phyloP scores from a whole-genome alignment of 495 filamentous ascomycete species.

The Neurospora pannonica region DNA sequence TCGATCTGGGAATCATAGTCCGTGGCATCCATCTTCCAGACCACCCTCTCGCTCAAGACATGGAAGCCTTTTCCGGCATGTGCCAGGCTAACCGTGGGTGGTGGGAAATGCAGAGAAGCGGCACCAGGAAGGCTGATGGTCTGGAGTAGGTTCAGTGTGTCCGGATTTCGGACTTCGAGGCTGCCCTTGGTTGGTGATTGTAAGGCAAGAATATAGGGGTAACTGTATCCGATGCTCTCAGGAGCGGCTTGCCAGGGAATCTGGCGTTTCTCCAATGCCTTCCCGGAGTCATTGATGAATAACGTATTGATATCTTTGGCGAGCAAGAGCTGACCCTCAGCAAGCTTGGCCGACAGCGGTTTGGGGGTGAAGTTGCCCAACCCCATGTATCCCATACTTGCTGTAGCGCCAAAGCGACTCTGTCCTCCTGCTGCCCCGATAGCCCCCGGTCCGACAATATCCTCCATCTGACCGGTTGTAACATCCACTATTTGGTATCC shows the following conservation, averaged over 20 bases:
- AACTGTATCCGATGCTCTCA: slow-evolving; percentile 86
- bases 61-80: slow-evolving; percentile 94
- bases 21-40: slow-evolving; percentile 94
- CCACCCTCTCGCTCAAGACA: slow-evolving; percentile 73
- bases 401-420: slow-evolving; percentile 53
- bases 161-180: slow-evolving; percentile 86
- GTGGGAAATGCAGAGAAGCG: slow-evolving; percentile 79
- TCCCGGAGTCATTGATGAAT: slow-evolving; percentile 78
- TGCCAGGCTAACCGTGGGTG: slow-evolving; percentile 81
- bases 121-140: slow-evolving; percentile 72
- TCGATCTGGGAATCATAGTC: slow-evolving; percentile 90
- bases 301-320: slow-evolving; percentile 94
- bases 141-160: slow-evolving; percentile 80
- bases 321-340: slow-evolving; percentile 74
- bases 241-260: slow-evolving; percentile 86
- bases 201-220: slow-evolving; percentile 86
- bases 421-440: slow-evolving; percentile 56
- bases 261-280: slow-evolving; percentile 72
- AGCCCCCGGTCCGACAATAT: slow-evolving; percentile 71
- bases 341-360: slow-evolving; percentile 73
- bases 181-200: slow-evolving; percentile 76
- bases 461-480: slow-evolving; percentile 55
- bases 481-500: slow-evolving; percentile 86
- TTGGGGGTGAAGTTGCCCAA: slow-evolving; percentile 85
- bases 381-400: slow-evolving; percentile 91